These are phyloP conservation scores for Coemansia sp. DNA, from an alignment of 192 early-diverging fungal genomes.

Conservation along the genomic window DNA sequence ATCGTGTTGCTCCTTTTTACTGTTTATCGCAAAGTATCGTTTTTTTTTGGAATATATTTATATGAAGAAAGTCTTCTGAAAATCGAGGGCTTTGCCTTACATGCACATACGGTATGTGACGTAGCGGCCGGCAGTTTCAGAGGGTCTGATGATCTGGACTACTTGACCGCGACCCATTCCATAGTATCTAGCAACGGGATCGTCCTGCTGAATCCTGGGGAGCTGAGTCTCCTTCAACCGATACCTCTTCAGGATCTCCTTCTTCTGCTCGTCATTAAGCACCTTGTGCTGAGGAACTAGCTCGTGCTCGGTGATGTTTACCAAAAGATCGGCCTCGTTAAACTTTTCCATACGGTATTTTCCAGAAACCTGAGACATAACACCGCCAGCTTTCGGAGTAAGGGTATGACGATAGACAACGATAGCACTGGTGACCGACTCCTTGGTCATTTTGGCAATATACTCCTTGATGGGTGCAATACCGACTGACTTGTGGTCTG, in stretches of 20 bases:
- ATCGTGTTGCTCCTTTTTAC: not conserved
- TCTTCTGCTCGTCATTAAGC: constrained; percentile 80
- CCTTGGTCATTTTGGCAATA: constrained; percentile 74
- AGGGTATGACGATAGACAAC: constrained; percentile 84
- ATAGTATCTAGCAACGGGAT: constrained; percentile 96
- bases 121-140: constrained; percentile 97
- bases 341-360: constrained; percentile 79
- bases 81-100: constrained; percentile 44
- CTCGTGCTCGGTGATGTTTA: constrained; percentile 96
- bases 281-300: constrained; percentile 96
- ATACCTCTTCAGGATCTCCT: no score
- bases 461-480: constrained; percentile 90
- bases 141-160: constrained; percentile 92
- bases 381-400: constrained; percentile 85
- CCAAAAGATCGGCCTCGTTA: constrained; percentile 87
- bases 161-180: constrained; percentile 87
- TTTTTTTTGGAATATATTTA: constrained; percentile 11
- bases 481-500: constrained; percentile 86
- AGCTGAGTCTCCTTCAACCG: no score
- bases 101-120: constrained; percentile 96
- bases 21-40: not conserved
- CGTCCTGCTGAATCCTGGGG: no score
- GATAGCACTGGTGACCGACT: constrained; percentile 81
- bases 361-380: constrained; percentile 50
- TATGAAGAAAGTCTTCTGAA: not conserved